Conservation (phyloP, 225 moss, liverwort and hornwort genomes). For the Physcomitrellopsis africana region DNA sequence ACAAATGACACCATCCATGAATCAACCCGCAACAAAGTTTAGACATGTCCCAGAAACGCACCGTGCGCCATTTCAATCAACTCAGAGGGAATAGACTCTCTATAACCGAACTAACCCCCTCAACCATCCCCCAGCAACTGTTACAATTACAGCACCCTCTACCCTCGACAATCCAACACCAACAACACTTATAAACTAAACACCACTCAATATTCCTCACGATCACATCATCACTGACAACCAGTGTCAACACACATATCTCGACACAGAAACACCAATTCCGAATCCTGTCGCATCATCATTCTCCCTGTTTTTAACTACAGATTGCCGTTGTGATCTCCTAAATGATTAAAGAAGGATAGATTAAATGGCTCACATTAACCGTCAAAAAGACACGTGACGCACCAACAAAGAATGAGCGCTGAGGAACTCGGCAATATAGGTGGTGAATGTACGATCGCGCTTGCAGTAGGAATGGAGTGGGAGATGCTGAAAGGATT, state of each 20-base stretch:
- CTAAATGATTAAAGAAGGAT: not conserved
- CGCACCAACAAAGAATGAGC: slow-evolving; percentile 12
- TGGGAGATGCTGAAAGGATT: slow-evolving; percentile 17
- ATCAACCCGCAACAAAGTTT: not conserved
- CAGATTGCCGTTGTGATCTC: not conserved
- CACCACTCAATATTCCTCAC: no score
- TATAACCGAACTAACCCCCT: slow-evolving; percentile 9
- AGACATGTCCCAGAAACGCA: not conserved
- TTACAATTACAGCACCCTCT: no score
- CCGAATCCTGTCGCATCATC: not conserved
- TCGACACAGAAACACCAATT: not conserved
- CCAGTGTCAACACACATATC: no score
- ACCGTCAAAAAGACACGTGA: not conserved
- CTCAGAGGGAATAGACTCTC: slow-evolving; percentile 10
- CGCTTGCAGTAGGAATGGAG: not conserved
- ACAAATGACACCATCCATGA: not conserved
- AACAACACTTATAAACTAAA: no score
- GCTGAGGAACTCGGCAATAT: not conserved
- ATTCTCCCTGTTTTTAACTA: not conserved
- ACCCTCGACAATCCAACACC: no score
- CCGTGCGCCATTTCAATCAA: not conserved
- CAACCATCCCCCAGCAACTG: not conserved
- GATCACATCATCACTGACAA: no score
- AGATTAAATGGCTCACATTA: not conserved
- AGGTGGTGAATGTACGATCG: not conserved